Base-by-base conservation (phyloP, 2,329 filamentous ascomycete genomes). In the Epichloe elymi region DNA sequence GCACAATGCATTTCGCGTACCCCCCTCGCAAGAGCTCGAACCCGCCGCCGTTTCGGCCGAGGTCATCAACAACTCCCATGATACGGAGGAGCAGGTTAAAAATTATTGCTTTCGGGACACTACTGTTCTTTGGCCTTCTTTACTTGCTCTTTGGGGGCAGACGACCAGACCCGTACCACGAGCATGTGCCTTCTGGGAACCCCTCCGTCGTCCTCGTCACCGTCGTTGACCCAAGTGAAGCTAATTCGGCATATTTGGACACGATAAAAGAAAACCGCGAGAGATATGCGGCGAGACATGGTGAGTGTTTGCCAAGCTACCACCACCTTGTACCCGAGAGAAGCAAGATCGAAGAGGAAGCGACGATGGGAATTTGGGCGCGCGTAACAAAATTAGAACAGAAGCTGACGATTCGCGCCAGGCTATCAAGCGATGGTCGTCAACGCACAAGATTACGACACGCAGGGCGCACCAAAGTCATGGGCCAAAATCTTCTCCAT, bases 1-100 rank as follows among this genome's bases (percentile, higher is more conserved):
- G 54, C 61, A 73, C 60, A 59, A 93, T 95, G 88, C 90, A 95
- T 67, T 89, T 91, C 74, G 88, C 90, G 56, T 83, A 94, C 60
- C 89, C 89, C 89, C 80, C 88, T 61, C 85, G 89, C 67, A 95
- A 91, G 71, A 82, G 79, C 63, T 91, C 86, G 57, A 82, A 85
- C 63, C 80, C 85, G 58, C 80, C 82, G 57, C 82, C 84, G 33
- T 91, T 87, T 69, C 75, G 76, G 57, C 74, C 78, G 46, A 76
- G 81, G 61, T 74, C 77, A 57, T 71, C 80, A 61, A 70, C 74
- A 58, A 66, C 71, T 19, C 64, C 79, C 46, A 61, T 72, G 54
- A 62, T 80, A 55, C 79, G 85, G 55, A 76, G 80, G 58, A 80
- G 76, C 61, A 80, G 85, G 57, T 62, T 84, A 50, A 81, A 81